Evolutionary conservation across 192 early-diverging fungal genomes (phyloP), one percentile per base, ranked within the genome.

Genomic region (Podila epigama): DNA sequence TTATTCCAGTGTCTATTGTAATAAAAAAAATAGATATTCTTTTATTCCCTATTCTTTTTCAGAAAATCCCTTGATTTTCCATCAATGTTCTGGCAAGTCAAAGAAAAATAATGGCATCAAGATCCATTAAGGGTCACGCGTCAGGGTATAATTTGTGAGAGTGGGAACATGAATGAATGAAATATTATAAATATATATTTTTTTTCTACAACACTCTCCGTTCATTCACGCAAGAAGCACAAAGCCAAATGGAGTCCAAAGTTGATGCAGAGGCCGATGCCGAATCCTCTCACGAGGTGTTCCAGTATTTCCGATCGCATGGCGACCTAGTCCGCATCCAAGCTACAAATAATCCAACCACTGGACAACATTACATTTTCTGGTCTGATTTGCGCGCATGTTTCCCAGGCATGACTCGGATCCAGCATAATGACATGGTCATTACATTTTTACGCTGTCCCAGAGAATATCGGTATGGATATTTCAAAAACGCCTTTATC

Each of bases 391-490:
- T 69, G 28, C 67, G 67, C 22, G 29, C 52, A 31, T 59, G 41
- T 12, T 69, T 69, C 39, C 67, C 67, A 16, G 58, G 58, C 22
- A 60, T 69, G 5, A 37, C 42, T 18, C 44, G 67, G 27, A 48
- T 69, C 29, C 67, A 69, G 39, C 57, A 69, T 31, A 25, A 39
- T 29, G 67, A 69, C 29, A 42, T 40, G 29, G 36, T 41, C 40
- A 29, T 69, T 16, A 58, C 67, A 3, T 60, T 69, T 20, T 60
- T 69, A 58, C 58, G 67, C 32, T 60, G 67, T 22, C 58, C 22
- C 3, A 59, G 40, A 22, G 67, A 69, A 50, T 69, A 60, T 42
- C 58, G 67, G 67, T 69, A 69, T 28, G 53, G 28, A 25, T n/a
- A n/a, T n/a, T n/a, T n/a, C n/a, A n/a, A n/a, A n/a, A n/a, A n/a